Evolutionary conservation across 1,284 basidiomycete species (phyloP).

Genomic region (Apiotrichum porosum): DNA sequence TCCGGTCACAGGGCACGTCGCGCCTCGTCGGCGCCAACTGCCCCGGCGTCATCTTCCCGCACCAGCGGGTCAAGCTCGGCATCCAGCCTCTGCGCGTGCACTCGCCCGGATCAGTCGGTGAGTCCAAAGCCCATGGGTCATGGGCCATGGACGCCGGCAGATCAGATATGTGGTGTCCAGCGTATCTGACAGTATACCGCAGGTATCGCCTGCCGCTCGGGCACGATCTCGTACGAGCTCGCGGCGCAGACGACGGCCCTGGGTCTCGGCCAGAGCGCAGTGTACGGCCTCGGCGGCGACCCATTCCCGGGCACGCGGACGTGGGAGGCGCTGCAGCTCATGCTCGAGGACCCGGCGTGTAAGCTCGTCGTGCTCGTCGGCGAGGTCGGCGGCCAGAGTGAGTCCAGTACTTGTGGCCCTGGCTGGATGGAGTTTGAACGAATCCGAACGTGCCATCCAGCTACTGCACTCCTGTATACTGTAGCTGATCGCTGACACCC

Average conservation of each 20-base stretch:
- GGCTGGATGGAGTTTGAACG: too few relatives aligned
- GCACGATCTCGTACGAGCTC: constrained; percentile 73
- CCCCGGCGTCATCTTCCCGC: constrained; percentile 81
- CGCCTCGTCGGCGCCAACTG: constrained; percentile 87
- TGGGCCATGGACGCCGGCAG: too few relatives aligned
- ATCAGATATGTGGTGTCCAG: too few relatives aligned
- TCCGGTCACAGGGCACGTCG: constrained; percentile 83
- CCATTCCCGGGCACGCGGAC: constrained; percentile 75
- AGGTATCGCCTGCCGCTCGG: constrained; percentile 93
- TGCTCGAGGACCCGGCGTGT: constrained; percentile 77
- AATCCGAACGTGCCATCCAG: too few relatives aligned
- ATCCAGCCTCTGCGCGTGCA: constrained; percentile 95
- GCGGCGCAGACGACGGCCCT: constrained; percentile 89
- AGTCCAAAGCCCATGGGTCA: too few relatives aligned
- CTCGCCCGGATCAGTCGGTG: constrained; percentile 78
- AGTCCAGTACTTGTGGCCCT: too few relatives aligned
- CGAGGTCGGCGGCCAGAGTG: constrained; percentile 73
- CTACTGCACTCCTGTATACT: too few relatives aligned
- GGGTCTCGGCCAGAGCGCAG: constrained; percentile 87
- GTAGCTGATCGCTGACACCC: constrained; percentile 1
- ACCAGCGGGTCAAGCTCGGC: constrained; percentile 92
- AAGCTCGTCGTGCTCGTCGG: constrained; percentile 91
- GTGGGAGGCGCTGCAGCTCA: constrained; percentile 83
- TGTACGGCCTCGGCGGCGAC: constrained; percentile 92
- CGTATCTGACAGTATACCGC: too few relatives aligned